Conservation (phyloP, 2,329 filamentous ascomycete genomes). For the Neofusicoccum umdonicola region DNA sequence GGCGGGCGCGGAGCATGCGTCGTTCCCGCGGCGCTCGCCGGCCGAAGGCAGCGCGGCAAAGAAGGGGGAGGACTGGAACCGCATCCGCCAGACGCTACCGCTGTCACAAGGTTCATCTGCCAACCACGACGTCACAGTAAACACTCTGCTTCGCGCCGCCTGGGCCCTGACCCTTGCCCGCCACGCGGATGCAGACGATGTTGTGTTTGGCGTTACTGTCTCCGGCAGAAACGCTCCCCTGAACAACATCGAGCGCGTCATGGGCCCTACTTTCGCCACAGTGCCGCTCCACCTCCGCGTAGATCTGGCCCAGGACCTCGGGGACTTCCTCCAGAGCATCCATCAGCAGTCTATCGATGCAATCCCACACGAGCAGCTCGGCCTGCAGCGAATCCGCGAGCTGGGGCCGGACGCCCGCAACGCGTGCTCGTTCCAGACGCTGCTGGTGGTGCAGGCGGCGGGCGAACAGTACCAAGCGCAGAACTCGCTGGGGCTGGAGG, state of each 20-base stretch:
- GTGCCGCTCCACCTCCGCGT: conserved; percentile 25
- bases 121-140: conserved; percentile 16
- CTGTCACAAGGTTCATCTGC: background rate
- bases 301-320: conserved; percentile 19
- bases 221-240: conserved; percentile 27
- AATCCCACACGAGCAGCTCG: background rate
- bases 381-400: background rate
- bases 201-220: conserved; percentile 26
- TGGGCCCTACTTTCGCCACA: conserved; percentile 31
- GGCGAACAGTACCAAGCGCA: conserved; percentile 47
- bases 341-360: background rate
- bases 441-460: conserved; percentile 37
- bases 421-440: conserved; percentile 16
- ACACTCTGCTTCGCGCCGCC: conserved; percentile 26
- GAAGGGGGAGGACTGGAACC: background rate
- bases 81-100: background rate
- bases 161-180: conserved; percentile 25
- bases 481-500: conserved; percentile 8
- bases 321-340: background rate
- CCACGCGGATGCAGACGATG: conserved; percentile 24
- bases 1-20: background rate
- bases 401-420: background rate
- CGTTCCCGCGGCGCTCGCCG: background rate
- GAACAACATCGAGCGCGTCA: conserved; percentile 19
- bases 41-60: background rate